phyloP scores from a whole-genome alignment of 306 rosid species.

The Carpinus viminea region DNA sequence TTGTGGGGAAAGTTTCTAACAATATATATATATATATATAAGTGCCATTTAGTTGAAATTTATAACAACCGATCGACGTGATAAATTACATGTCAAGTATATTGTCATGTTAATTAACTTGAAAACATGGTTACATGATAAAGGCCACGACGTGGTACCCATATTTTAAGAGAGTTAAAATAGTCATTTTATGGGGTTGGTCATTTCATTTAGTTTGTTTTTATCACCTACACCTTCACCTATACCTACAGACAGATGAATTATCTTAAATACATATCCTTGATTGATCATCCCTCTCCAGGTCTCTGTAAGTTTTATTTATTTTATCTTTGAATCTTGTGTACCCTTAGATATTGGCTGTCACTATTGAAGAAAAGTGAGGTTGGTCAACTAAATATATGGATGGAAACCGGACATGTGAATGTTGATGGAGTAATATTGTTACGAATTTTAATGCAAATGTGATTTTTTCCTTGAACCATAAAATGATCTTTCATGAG shows the following conservation, averaged over 20 bases:
- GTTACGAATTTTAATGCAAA: neutral
- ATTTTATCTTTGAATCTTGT: neutral
- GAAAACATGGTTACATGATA: too few species aligned
- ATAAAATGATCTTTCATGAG: too few species aligned
- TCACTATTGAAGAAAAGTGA: neutral
- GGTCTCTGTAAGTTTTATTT: too few species aligned
- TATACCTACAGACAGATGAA: neutral
- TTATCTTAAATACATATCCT: neutral
- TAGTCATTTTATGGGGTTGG: neutral
- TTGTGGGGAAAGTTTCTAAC: too few species aligned
- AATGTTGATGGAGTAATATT: neutral
- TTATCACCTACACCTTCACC: constrained; percentile 6
- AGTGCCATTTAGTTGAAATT: too few species aligned
- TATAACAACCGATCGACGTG: too few species aligned
- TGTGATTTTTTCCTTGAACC: neutral
- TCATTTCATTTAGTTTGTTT: constrained; percentile 6
- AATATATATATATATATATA: too few species aligned
- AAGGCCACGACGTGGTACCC: too few species aligned
- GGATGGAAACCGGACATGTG: neutral
- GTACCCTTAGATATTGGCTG: neutral
- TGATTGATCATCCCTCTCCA: too few species aligned
- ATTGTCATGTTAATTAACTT: too few species aligned
- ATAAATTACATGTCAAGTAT: too few species aligned
- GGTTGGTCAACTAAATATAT: neutral
- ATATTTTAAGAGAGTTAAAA: too few species aligned